These are phyloP conservation scores for Aspergillus novofumigatus DNA, from an alignment of 2,329 filamentous ascomycete genomes.

Conservation along the genomic window DNA sequence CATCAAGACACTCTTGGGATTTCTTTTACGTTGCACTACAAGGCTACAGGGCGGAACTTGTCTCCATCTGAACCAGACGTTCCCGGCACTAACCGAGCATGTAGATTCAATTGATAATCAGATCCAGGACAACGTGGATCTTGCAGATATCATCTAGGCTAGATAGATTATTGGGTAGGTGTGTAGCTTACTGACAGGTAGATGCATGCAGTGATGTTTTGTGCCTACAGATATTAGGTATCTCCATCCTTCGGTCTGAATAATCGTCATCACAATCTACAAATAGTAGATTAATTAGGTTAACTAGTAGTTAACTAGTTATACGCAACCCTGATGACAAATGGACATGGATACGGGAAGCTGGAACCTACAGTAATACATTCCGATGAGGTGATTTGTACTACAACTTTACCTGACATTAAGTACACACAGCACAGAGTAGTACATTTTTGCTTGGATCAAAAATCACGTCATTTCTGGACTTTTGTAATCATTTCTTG, in stretches of 20 bases:
- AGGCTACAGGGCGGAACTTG: not conserved
- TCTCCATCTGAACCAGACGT: not conserved
- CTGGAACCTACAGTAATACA: not conserved
- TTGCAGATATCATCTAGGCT: not conserved
- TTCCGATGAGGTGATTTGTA: not conserved
- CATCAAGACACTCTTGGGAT: not conserved
- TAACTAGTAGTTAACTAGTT: no score
- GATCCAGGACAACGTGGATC: not conserved
- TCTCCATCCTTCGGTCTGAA: not conserved
- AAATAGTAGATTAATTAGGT: not conserved
- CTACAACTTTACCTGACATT: not conserved
- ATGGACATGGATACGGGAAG: not conserved
- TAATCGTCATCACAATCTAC: not conserved
- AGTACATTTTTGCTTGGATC: not conserved
- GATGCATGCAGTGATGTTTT: not conserved
- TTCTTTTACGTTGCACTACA: not conserved
- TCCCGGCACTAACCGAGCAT: conserved; percentile 4
- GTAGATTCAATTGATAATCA: not conserved
- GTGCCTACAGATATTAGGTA: not conserved
- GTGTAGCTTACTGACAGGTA: not conserved
- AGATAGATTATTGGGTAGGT: not conserved
- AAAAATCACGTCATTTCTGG: not conserved
- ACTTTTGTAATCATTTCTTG: not conserved
- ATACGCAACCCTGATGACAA: not conserved
- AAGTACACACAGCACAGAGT: not conserved